phyloP scores from a whole-genome alignment of 306 rosid genomes.

The Psophocarpus tetragonolobus region DNA sequence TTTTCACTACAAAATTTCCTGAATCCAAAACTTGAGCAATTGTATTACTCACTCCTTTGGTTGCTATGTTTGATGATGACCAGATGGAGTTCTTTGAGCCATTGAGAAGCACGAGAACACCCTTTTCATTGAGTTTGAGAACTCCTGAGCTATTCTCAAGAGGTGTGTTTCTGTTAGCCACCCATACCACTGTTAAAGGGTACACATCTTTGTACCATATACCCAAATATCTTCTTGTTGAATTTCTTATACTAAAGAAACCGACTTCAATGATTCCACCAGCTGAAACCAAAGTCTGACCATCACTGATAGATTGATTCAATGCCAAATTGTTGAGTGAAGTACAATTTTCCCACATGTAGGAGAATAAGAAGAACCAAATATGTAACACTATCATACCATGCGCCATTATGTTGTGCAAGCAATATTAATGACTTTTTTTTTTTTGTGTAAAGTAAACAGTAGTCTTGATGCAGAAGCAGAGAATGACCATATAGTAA shows the following conservation, averaged over 20 bases:
- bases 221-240: neutral
- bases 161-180: neutral
- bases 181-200: neutral
- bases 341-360: neutral
- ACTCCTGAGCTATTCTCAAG: too few species aligned
- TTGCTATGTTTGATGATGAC: neutral
- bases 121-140: neutral
- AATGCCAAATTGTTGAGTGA: neutral
- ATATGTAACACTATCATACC: neutral
- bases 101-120: slow-evolving; percentile 11
- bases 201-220: neutral
- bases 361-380: neutral
- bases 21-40: slow-evolving; percentile 3
- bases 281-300: neutral
- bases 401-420: too few species aligned
- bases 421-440: too few species aligned
- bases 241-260: too few species aligned
- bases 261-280: neutral
- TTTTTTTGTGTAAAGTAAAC: too few species aligned
- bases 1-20: slow-evolving; percentile 15
- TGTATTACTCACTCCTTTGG: neutral
- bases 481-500: neutral
- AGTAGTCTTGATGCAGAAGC: neutral
- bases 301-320: neutral
- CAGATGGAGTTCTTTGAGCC: neutral